phyloP scores from a whole-genome alignment of 2,329 filamentous ascomycete species.

The Pseudogymnoascus sp. region DNA sequence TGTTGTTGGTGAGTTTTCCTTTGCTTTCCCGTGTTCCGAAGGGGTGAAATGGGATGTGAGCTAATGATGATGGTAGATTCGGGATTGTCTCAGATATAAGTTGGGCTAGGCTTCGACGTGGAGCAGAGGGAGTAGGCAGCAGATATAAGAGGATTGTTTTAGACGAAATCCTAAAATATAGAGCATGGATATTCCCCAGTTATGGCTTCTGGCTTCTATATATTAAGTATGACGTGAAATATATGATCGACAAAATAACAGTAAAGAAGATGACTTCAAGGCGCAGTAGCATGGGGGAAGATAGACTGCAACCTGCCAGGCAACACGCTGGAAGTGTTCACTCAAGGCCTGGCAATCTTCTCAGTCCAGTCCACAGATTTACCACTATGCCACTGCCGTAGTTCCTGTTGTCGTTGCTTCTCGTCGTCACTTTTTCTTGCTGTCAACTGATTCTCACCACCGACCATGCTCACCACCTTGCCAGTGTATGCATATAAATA shows the following conservation, averaged over 20 bases:
- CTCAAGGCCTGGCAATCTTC: not conserved
- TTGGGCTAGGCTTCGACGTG: not conserved
- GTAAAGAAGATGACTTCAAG: not conserved
- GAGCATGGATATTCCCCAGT: not conserved
- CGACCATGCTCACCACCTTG: not conserved
- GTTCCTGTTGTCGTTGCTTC: not conserved
- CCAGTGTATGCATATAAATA: not conserved
- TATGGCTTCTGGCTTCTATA: not conserved
- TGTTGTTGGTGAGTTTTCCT: conserved; percentile 23
- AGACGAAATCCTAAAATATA: not conserved
- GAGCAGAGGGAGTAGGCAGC: not conserved
- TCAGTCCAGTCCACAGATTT: not conserved
- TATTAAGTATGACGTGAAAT: not conserved
- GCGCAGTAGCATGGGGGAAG: not conserved
- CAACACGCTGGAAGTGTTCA: not conserved
- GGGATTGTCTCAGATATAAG: not conserved
- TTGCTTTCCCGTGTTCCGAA: no score
- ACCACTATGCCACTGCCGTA: not conserved
- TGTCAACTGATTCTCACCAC: not conserved
- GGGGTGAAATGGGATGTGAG: not conserved
- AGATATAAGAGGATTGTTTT: not conserved
- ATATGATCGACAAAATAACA: not conserved
- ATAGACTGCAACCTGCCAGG: no score
- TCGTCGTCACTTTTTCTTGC: not conserved
- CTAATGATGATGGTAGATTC: not conserved